A percentile compares a stretch with the other conserved stretches of the same genome.
phyloP scores from a whole-genome alignment of 1,139 yeast genomes.

The Lodderomyces metapsilosis region DNA sequence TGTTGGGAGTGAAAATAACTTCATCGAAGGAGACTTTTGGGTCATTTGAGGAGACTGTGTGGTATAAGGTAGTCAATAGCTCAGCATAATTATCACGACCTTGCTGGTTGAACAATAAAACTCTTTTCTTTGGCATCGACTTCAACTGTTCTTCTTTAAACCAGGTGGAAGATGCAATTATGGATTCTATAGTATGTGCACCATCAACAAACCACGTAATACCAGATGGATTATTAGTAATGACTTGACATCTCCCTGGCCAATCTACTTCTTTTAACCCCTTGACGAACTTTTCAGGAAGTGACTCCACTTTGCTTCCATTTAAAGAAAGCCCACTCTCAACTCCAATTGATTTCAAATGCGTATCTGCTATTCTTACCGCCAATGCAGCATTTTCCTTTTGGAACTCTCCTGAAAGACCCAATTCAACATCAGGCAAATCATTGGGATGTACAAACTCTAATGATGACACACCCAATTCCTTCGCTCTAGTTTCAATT shows the following conservation, averaged over 20 bases:
- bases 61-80: conserved; percentile 54
- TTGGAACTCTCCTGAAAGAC: conserved; percentile 88
- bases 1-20: conserved; percentile 85
- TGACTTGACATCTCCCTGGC: conserved; percentile 93
- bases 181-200: conserved; percentile 90
- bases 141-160: conserved; percentile 37
- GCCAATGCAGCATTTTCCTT: conserved; percentile 85
- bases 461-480: conserved; percentile 51
- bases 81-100: conserved; percentile 76
- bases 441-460: conserved; percentile 44
- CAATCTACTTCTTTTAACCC: conserved; percentile 76
- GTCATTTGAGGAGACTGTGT: conserved; percentile 27
- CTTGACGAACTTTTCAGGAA: conserved; percentile 55
- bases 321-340: conserved; percentile 20
- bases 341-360: conserved; percentile 51
- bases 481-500: conserved; percentile 62
- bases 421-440: conserved; percentile 49
- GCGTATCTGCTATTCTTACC: conserved; percentile 64
- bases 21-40: conserved; percentile 55
- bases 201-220: conserved; percentile 88
- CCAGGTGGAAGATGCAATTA: conserved; percentile 81
- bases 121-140: conserved; percentile 24
- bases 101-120: conserved; percentile 88
- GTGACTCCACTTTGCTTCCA: conserved; percentile 19
- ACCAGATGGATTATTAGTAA: conserved; percentile 41